Evolutionary conservation across 1,284 basidiomycete genomes (phyloP), one percentile per base, ranked within the genome.

Genomic region (Irpex sp.): DNA sequence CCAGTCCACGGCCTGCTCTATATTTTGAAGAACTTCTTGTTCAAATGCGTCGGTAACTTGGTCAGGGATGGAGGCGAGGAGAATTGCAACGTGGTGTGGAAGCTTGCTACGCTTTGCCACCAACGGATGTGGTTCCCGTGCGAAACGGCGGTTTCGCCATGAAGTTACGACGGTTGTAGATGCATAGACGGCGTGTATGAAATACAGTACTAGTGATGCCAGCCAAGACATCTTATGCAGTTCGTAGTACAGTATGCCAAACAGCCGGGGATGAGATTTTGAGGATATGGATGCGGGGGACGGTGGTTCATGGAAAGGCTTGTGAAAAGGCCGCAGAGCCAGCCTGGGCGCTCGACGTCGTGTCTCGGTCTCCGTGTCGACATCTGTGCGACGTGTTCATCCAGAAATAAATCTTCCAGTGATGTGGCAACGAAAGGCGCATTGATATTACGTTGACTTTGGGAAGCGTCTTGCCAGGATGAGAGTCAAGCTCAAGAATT

Each of bases 41-140:
- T 81, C 78, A n/a, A 74, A 72, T 36, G 71, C 70, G 37, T 80
- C 69, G 10, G 66, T 56, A 63, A 73, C 64, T 10, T 57, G 59
- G 47, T 71, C 63, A 61, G 72, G 61, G 58, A 81, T 73, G 12
- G 78, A 69, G 14, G 81, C 78, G 56, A 92, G 78, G 57, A 87
- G 72, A 47, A 91, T 67, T 36, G 86, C 87, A 36, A 92, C 75
- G 67, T 91, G 88, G 59, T 74, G 75, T 1, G 90, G 90, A 52
- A 80, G 67, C 66, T 85, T 82, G 64, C 71, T 78, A 45, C 88
- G 84, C 52, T 71, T 64, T 18, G 80, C 75, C 47, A 68, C 68
- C 18, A 90, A 76, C 58, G 82, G 75, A 58, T 73, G 75, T 12
- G 87, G 85, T 42, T 68, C 64, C 55, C 71, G 66, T 56, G 69